Percentiles rank a stretch among this genome's conserved stretches.
Conservation (phyloP, 371 early-diverging fungal genomes). For the Lichtheimia corymbifera region DNA sequence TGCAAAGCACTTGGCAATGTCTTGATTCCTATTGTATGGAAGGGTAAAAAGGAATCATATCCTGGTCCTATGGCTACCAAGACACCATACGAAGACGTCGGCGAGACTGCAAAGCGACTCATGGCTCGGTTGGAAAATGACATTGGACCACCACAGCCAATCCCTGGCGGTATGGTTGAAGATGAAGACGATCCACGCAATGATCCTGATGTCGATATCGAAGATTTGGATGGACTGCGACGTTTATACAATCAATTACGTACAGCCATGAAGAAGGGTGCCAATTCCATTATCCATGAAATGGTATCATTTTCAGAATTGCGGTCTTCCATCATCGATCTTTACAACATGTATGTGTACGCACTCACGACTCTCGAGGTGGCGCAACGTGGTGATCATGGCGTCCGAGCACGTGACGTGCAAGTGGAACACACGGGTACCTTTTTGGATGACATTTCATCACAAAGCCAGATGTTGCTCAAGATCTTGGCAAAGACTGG, state of each 20-base stretch:
- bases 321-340: constrained; percentile 6
- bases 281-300: background rate
- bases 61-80: constrained; percentile 50
- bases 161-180: constrained; percentile 28
- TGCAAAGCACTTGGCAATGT: constrained; percentile 94
- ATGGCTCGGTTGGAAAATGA: constrained; percentile 11
- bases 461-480: constrained; percentile 58
- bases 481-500: constrained; percentile 63
- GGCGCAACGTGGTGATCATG: constrained; percentile 56
- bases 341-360: constrained; percentile 54
- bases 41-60: constrained; percentile 61
- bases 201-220: constrained; percentile 21
- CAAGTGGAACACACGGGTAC: constrained; percentile 51
- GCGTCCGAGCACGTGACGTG: constrained; percentile 31
- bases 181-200: constrained; percentile 14
- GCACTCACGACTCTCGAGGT: constrained; percentile 72
- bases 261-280: constrained; percentile 17
- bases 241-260: constrained; percentile 30
- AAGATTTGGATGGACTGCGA: constrained; percentile 26
- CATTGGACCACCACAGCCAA: constrained; percentile 8
- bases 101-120: constrained; percentile 13
- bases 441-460: constrained; percentile 62
- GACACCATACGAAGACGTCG: constrained; percentile 22
- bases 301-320: background rate
- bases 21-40: constrained; percentile 72